Conservation (phyloP, 2,329 filamentous ascomycete species). For the Sclerotinia glacialis region DNA sequence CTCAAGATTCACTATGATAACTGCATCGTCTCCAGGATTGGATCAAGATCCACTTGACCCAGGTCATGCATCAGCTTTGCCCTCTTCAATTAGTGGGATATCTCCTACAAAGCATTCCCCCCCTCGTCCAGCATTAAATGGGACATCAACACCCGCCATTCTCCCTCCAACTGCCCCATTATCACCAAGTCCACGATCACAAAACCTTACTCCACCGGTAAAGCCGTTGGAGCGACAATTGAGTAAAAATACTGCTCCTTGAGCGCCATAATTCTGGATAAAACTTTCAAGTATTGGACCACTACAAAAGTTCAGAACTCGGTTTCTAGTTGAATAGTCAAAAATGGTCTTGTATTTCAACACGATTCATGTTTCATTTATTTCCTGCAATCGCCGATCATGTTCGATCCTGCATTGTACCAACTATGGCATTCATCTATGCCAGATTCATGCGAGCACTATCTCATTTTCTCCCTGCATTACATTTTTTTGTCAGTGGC, state of each 20-base stretch:
- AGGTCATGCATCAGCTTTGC: conserved; percentile 33
- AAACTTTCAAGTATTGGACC: background rate
- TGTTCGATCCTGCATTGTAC: conserved; percentile 7
- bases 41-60: conserved; percentile 27
- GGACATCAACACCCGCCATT: conserved; percentile 43
- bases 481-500: background rate
- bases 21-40: conserved; percentile 22
- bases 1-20: conserved; percentile 12
- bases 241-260: background rate
- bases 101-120: conserved; percentile 48
- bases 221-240: conserved; percentile 44
- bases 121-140: conserved; percentile 32
- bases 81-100: conserved; percentile 42
- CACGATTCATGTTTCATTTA: background rate
- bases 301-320: background rate
- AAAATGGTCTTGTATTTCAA: background rate
- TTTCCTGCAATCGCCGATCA: background rate
- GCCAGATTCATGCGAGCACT: background rate
- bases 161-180: conserved; percentile 57
- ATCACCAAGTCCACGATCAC: conserved; percentile 55
- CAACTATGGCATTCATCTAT: background rate
- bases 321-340: background rate
- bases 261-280: background rate
- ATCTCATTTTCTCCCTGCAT: conserved; percentile 3
- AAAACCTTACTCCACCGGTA: conserved; percentile 59